Base-by-base conservation (phyloP, 208 protist species). In the Leishmania braziliensis region DNA sequence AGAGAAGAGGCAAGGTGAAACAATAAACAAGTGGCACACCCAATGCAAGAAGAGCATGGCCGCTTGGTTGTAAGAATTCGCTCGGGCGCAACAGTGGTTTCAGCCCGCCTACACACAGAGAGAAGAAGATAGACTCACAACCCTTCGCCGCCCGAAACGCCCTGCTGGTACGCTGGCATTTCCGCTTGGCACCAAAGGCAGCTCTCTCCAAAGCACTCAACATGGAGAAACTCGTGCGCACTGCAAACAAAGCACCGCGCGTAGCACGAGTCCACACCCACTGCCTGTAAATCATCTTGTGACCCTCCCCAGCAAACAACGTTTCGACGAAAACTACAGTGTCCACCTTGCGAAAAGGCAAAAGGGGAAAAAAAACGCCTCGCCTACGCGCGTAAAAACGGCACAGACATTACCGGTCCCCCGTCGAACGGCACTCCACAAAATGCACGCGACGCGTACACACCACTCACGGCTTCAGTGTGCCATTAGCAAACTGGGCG, bases 401-500 rank as follows among this genome's bases (percentile, higher is more conserved):
- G 68, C 9, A 51, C 23, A 53, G 18, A n/a, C n/a, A 33, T 3
- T 54, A 26, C 43, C 2, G 51, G 43, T 46, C 46, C 18, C 3
- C 68, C 20, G 23, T 29, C 9, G 12, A 73, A 9, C 10, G 18
- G 46, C 39, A 73, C 20, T 18, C 66, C 33, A 33, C 46, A 20
- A 50, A 53, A 14, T 0, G 23, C 46, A 29, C 20, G 29, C 18
- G 26, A 23, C 3, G 46, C 9, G 3, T 10, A 23, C 26, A 54
- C 43, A 9, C 12, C 51, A 8, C 36, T 77, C 74, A 86, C 51
- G 82, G 65, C 74, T 80, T 86, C 9, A 82, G 68, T 8, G 79
- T 83, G 16, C 81, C 73, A 53, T 90, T 91, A 0, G 81, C 29
- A 70, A 97, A 95, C 60, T 71, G 83, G 9, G 80, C 84, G 0